phyloP scores from a whole-genome alignment of 2,329 filamentous ascomycete species.

The Colletotrichum sp. region DNA sequence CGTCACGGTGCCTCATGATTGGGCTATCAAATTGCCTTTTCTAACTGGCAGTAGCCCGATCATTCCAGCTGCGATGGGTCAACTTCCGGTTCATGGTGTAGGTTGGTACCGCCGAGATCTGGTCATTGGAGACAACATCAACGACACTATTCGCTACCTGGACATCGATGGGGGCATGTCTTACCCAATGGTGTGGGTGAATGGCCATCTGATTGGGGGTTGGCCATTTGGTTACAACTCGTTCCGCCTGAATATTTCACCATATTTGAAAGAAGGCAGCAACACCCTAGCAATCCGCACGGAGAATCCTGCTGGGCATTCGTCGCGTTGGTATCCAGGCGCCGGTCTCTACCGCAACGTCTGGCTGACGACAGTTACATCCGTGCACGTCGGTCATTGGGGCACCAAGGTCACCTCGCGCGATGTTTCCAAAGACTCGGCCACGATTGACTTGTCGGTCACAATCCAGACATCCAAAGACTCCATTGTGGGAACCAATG shows the following conservation, averaged over 20 bases:
- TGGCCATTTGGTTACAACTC: constrained; percentile 58
- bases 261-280: constrained; percentile 37
- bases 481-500: not conserved
- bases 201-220: constrained; percentile 52
- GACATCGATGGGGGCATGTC: not conserved
- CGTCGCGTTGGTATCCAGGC: constrained; percentile 57
- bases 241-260: constrained; percentile 54
- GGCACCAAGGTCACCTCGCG: not conserved
- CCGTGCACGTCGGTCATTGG: constrained; percentile 26
- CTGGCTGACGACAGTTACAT: constrained; percentile 56
- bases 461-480: not conserved
- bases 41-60: constrained; percentile 32
- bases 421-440: not conserved
- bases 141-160: not conserved
- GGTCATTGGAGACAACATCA: constrained; percentile 44
- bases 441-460: not conserved
- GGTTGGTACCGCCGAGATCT: constrained; percentile 56
- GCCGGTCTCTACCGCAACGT: constrained; percentile 58
- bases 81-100: constrained; percentile 55
- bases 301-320: constrained; percentile 51
- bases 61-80: constrained; percentile 31
- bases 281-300: constrained; percentile 55
- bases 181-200: constrained; percentile 31
- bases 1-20: not conserved
- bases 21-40: constrained; percentile 53